These are phyloP conservation scores for Paspalum notatum DNA, from an alignment of 176 grass and related monocot species.

Conservation along the genomic window DNA sequence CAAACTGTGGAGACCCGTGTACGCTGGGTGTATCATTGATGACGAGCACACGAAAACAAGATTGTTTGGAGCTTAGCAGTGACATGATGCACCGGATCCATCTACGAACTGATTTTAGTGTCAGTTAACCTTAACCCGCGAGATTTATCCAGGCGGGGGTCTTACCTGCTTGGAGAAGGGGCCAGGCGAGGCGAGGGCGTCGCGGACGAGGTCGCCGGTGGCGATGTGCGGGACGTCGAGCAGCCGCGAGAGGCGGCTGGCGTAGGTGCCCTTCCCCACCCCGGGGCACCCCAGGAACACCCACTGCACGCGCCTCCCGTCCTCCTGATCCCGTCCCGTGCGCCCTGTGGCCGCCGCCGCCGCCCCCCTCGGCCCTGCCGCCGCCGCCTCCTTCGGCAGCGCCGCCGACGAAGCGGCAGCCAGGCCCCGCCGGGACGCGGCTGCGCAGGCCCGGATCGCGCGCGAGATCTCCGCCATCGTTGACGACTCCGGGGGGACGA, in stretches of 20 bases:
- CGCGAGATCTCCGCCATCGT: constrained; percentile 61
- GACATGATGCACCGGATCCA: background rate
- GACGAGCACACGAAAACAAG: background rate
- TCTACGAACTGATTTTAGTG: background rate
- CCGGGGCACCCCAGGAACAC: constrained; percentile 94
- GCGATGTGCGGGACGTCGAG: constrained; percentile 90
- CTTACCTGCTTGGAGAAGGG: constrained; percentile 68
- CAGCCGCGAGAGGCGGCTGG: constrained; percentile 82
- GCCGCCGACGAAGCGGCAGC: constrained; percentile 19
- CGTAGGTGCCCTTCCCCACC: constrained; percentile 97
- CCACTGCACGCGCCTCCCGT: constrained; percentile 78
- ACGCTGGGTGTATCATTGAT: too few relatives aligned
- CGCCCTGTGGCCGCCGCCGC: constrained; percentile 27
- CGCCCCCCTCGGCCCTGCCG: background rate
- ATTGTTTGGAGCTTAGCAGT: background rate
- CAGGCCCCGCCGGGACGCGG: constrained; percentile 27
- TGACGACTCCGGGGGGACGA: background rate
- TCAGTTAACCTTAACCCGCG: background rate
- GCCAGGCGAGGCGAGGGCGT: constrained; percentile 60
- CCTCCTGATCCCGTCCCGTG: constrained; percentile 28
- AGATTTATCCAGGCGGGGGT: background rate
- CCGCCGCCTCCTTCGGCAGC: constrained; percentile 21
- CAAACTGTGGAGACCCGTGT: too few relatives aligned
- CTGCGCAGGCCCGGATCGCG: constrained; percentile 41
- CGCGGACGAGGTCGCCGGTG: constrained; percentile 96